Base-by-base conservation (phyloP, 306 rosid species). In the Lathyrus oleraceus region DNA sequence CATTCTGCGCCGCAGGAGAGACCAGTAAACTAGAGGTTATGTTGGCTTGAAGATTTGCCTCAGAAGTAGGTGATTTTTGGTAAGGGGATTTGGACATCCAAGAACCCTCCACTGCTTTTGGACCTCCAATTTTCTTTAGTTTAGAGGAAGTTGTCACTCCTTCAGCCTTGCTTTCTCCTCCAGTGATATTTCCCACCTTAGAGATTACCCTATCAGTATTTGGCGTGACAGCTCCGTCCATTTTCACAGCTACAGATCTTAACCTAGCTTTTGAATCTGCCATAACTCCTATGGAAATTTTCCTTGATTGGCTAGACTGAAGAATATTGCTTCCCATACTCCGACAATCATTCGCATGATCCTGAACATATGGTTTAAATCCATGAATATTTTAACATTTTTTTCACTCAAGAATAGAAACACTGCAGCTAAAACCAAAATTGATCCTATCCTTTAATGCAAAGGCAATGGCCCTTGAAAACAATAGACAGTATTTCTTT, bases 281-380 rank as follows among this genome's bases (percentile, higher is more conserved):
- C 87, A 91, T 59, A 73, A 94, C 70, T 82, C 99, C 99, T 32
- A 89, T 81, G 15, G 99, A 94, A 61, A 94, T 85, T 86, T 94
- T 94, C 83, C 99, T 86, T 36, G 91, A 81, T 78, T 88, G 96
- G 84, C 89, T 86, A 56, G 87, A 85, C 4, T 84, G 91, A 68
- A 69, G 76, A 67, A 78, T 73, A 57, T 79, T 84, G 86, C 91
- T 85, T 61, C 90, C 88, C 42, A 82, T 83, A 81, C 92, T 88
- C 79, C 88, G 76, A 75, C 83, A 62, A 32, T 81, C 86, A 61
- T 87, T 84, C 21, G 52, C 51, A 73, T 27, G 86, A 61, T 74
- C 91, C 99, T 94, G 88, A 66, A 82, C 54, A 81, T 15, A 56
- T n/a, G 12, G 40, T 67, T 70, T 32, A 28, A 74, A 73, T 74